Percentiles rank a stretch among this genome's conserved stretches.
Conservation (phyloP, 495 filamentous ascomycete species). For the Daldinia childiae region DNA sequence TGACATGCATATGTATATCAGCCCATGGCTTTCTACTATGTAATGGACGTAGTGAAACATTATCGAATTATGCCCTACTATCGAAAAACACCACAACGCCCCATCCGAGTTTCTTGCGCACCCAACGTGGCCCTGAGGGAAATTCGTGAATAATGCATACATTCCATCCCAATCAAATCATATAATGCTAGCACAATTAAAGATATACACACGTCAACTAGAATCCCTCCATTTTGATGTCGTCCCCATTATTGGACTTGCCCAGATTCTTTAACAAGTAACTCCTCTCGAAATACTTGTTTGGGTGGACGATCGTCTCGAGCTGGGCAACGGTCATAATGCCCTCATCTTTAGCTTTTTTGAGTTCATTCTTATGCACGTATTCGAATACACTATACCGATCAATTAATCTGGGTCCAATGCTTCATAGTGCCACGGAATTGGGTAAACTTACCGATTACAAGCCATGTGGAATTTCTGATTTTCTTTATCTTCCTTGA, state of each 20-base stretch:
- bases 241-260: constrained; percentile 48
- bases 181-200: neutral
- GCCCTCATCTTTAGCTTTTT: constrained; percentile 84
- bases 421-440: neutral
- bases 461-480: constrained; percentile 95
- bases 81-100: constrained; percentile 26
- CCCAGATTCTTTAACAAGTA: constrained; percentile 83
- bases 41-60: constrained; percentile 6
- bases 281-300: constrained; percentile 96
- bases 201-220: neutral
- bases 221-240: constrained; percentile 61
- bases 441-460: constrained; percentile 67
- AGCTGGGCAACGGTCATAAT: constrained; percentile 80
- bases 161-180: constrained; percentile 8
- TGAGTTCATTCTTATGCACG: constrained; percentile 85
- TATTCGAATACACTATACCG: constrained; percentile 80
- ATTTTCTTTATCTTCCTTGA: constrained; percentile 87
- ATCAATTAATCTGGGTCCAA: constrained; percentile 7
- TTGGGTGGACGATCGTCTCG: constrained; percentile 97
- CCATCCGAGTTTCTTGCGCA: constrained; percentile 1
- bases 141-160: constrained; percentile 15
- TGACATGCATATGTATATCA: constrained; percentile 7
- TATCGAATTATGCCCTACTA: constrained; percentile 16
- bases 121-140: neutral
- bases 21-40: constrained; percentile 6